These are phyloP conservation scores for Syncephalastrum contaminatum DNA, from an alignment of 371 early-diverging fungal genomes.

Conservation along the genomic window DNA sequence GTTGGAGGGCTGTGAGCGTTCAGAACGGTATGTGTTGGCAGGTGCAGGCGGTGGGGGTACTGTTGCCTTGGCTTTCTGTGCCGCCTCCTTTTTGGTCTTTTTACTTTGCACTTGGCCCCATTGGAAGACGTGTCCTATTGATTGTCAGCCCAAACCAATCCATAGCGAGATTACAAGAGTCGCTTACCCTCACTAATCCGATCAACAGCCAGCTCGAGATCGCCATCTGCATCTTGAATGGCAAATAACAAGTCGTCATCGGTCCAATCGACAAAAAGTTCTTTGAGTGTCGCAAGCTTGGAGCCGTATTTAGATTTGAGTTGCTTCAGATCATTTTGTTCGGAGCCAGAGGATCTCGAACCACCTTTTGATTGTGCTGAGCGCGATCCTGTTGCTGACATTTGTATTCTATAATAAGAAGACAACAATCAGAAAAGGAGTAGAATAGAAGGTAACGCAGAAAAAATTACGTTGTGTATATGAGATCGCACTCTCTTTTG, in stretches of 20 bases:
- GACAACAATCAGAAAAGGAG: no score
- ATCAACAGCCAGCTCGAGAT: slow-evolving; percentile 76
- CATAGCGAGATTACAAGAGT: background rate
- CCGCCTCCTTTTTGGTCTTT: slow-evolving; percentile 57
- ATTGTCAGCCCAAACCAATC: background rate
- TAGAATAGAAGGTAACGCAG: no score
- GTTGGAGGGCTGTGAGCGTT: slow-evolving; percentile 12
- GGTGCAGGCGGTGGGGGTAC: slow-evolving; percentile 13
- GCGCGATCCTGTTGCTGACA: slow-evolving; percentile 18
- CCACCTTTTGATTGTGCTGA: slow-evolving; percentile 11
- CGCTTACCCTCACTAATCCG: slow-evolving; percentile 85
- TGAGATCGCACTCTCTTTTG: no score
- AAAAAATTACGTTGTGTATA: no score
- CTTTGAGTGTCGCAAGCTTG: slow-evolving; percentile 72
- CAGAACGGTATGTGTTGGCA: slow-evolving; percentile 12
- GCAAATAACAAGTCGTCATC: slow-evolving; percentile 86
- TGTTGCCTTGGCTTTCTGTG: slow-evolving; percentile 45
- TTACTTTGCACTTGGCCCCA: slow-evolving; percentile 93
- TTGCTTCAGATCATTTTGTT: slow-evolving; percentile 65
- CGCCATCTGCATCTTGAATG: slow-evolving; percentile 85
- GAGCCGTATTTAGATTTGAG: slow-evolving; percentile 64
- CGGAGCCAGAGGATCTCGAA: slow-evolving; percentile 17
- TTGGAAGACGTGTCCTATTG: slow-evolving; percentile 78
- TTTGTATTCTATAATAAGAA: slow-evolving; percentile 1
- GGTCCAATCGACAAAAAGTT: slow-evolving; percentile 87